These are phyloP conservation scores for Stropharia rugosoannulata DNA, from an alignment of 768 basidiomycete genomes.

Conservation along the genomic window DNA sequence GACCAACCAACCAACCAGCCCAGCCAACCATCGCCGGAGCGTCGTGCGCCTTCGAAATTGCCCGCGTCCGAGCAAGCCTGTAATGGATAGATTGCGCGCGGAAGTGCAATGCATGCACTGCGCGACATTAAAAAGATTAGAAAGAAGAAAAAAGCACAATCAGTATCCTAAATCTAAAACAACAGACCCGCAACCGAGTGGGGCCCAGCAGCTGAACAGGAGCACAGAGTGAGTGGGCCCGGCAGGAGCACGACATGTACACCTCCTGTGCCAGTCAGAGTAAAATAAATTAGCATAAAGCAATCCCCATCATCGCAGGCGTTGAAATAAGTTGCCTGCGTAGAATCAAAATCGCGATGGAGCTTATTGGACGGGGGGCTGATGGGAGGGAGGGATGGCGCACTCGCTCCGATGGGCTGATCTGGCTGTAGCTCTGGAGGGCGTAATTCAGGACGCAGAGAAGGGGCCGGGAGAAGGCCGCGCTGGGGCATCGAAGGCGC, in stretches of 20 bases:
- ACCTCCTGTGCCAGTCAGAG: no score
- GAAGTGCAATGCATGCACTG: constrained; percentile 7
- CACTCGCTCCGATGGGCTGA: constrained; percentile 9
- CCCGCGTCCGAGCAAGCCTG: constrained; percentile 17
- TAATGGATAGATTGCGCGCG: constrained; percentile 29
- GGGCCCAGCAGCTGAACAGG: no score
- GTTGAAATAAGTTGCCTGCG: no score
- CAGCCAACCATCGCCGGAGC: neutral
- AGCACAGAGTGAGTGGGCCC: no score
- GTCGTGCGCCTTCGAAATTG: constrained; percentile 8
- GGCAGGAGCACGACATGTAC: no score
- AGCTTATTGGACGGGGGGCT: neutral
- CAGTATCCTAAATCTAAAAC: no score
- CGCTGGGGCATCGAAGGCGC: constrained; percentile 5
- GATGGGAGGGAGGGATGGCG: no score
- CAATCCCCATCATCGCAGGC: no score
- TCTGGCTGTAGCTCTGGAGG: constrained; percentile 10
- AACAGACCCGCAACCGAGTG: no score
- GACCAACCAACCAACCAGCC: constrained; percentile 8
- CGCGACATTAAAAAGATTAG: constrained; percentile 1
- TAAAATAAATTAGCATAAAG: no score
- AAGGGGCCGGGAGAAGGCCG: constrained; percentile 9
- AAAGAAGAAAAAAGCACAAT: no score
- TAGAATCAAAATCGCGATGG: constrained; percentile 12
- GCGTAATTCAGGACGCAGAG: constrained; percentile 21